Base-by-base conservation (phyloP, 2,329 filamentous ascomycete genomes). In the Hypoxylon sp. region DNA sequence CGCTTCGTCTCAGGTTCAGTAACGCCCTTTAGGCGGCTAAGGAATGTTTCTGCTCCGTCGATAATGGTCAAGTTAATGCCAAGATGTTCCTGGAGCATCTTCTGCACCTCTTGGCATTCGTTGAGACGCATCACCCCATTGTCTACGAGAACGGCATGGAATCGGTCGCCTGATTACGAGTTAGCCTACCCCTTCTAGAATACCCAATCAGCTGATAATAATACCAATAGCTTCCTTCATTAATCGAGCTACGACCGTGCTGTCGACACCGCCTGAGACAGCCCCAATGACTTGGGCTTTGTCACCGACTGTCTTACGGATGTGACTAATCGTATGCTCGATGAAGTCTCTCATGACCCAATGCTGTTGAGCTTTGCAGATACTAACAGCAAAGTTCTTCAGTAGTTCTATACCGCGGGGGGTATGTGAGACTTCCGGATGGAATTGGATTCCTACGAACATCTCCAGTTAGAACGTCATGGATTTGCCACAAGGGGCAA, bases 41-140 rank as follows among this genome's bases (percentile, higher is more conserved):
- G 84, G 84, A 98, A 98, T 27, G 87, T 83, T 67, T 97, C 85
- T 8, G 87, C 86, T 0, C 89, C 94, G 77, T 98, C 92, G 1
- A 97, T 89, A 29, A 98, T 91, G 0, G 93, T 97, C 2, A 98
- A 85, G 80, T 97, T 96, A 80, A 98, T 97, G 1, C 93, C 93
- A 0, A 98, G 87, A 72, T 96, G 90, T 75, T 94, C 80, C 1
- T 86, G 86, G 2, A 98, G 87, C 0, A 89, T 94, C 80, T 93
- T 84, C 80, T 97, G 91, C 57, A 98, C 96, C 75, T 91, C 85
- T 72, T 90, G 83, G 72, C 91, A 94, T 80, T 98, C 96, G 76
- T 97, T 91, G 31, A 96, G 85, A 42, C 96, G 89, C 87, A 99
- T 90, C 57, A 93, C 85, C 19, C 93, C 94, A 72, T 92, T 97